Base-by-base conservation (phyloP, 192 early-diverging fungal genomes). In the Backusella tuberculispora region DNA sequence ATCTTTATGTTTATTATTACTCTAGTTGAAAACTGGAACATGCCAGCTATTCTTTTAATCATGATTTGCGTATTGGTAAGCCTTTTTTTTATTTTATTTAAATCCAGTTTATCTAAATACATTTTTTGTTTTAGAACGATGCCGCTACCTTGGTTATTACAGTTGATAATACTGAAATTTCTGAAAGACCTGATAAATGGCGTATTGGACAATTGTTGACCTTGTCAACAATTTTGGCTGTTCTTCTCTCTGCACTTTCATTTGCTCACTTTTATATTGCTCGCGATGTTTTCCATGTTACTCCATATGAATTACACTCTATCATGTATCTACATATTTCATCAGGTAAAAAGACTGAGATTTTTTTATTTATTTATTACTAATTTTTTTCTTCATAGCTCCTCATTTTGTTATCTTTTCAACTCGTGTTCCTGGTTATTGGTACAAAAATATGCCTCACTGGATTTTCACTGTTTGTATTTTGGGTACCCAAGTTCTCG, bases 251-350 rank as follows among this genome's bases (percentile, higher is more conserved):
- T n/a, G 88, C 77, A 24, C 83, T 96, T 43, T 94, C 94, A 19
- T 96, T 94, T 79, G 89, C 89, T 37, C 90, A 92, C 75, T 96
- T 90, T 81, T 97, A 92, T 81, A 79, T 93, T 66, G 95, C 92
- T 66, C 84, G 86, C 66, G 88, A 93, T 69, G 85, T 83, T 14
- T 84, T 88, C 81, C 77, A 76, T 74, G 81, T 63, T 79, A 75
- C 1, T 63, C 75, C 44, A 38, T 68, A n/a, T 44, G 82, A 21
- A 74, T 43, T 96, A 72, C 91, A 97, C 79, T 93, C 95, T 38
- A 92, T 95, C 85, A 97, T 97, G 87, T 96, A 96, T 82, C 85
- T 96, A n/a, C 89, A 96, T 50, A 93, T 96, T 70, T 95, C 94
- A 10, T 94, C 92, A 47, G 74, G 74, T 76, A 76, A 69, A n/a